Evolutionary conservation across 1,139 yeast species (phyloP).

Genomic region (Meyerozyma smithsonii): DNA sequence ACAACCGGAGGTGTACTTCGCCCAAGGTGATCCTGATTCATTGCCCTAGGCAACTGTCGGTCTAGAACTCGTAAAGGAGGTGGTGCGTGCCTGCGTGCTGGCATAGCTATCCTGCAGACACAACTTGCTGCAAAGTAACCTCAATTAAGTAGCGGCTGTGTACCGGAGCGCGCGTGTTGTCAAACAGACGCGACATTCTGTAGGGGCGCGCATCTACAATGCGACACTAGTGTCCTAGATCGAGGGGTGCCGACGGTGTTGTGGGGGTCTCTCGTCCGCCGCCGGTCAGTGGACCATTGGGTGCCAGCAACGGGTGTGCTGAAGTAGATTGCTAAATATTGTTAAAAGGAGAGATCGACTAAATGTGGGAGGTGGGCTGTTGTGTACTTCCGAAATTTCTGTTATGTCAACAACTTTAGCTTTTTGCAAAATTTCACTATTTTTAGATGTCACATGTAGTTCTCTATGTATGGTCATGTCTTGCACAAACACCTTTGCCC

Average conservation of each 20-base stretch:
- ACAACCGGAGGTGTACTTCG: not conserved
- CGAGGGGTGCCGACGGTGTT: too few species aligned
- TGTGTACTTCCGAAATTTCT: not conserved
- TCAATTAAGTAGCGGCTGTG: not conserved
- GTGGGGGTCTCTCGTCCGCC: too few species aligned
- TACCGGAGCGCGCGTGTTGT: not conserved
- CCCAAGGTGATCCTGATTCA: not conserved
- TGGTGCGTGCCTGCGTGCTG: not conserved
- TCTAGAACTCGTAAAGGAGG: not conserved
- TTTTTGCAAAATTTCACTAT: not conserved
- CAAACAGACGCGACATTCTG: not conserved
- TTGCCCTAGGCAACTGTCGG: slow-evolving; percentile 1
- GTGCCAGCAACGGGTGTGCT: too few species aligned
- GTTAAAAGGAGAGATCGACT: too few species aligned
- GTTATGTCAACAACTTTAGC: not conserved
- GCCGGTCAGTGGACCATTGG: too few species aligned
- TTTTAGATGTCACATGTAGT: not conserved
- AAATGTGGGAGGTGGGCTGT: too few species aligned
- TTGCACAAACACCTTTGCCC: not conserved
- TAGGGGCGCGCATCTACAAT: not conserved
- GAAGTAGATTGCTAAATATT: too few species aligned
- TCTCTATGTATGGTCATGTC: not conserved
- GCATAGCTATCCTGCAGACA: not conserved
- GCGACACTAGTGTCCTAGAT: too few species aligned
- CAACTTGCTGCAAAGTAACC: not conserved